Base-by-base conservation (phyloP, 2,329 filamentous ascomycete genomes). In the Ploettnerulaceae sp. region DNA sequence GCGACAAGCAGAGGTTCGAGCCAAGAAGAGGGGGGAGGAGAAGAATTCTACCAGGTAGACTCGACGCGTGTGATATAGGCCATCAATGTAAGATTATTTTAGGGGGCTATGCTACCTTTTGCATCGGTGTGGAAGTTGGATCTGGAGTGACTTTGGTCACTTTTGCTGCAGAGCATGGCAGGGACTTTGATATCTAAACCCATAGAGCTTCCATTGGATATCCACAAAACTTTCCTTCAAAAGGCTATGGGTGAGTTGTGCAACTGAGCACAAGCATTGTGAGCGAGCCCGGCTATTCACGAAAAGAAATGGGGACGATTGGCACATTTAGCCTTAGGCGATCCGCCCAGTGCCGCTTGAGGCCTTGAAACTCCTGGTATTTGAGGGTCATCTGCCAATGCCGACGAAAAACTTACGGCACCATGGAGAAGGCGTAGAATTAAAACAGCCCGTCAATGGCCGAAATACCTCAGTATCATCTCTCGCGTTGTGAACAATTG, bases 11-110 rank as follows among this genome's bases (percentile, higher is more conserved):
- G 84, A 95, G 71, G 82, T 96, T 42, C 77, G 87, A 60, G 89
- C 90, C 59, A 95, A 95, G 82, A 84, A 81, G 70, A 79, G 87
- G 57, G 86, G 83, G 67, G 88, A 87, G 54, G 75, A 75, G 61
- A 73, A 71, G 45, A 71, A 74, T 59, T 64, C 67, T 52, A 52
- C 49, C 31, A 56, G 71, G 71, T 59, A 57, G 56, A 41, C 52
- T 47, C 42, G 45, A 49, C 50, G 51, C 24, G 42, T 46, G 49
- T 43, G 12, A 21, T n/a, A 46, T 36, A 40, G 36, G 29, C 41
- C 29, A 39, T 53, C 32, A 45, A 52, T 60, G 55, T 60, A 61
- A 55, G 48, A 58, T 57, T 55, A 53, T 44, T 53, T 51, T 15
- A 8, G 53, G 36, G 56, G n/a, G n/a, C n/a, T n/a, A n/a, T n/a